Evolutionary conservation across 805 yeast species (phyloP), one percentile per base, ranked within the genome.

Genomic region (Ogataea minuta): DNA sequence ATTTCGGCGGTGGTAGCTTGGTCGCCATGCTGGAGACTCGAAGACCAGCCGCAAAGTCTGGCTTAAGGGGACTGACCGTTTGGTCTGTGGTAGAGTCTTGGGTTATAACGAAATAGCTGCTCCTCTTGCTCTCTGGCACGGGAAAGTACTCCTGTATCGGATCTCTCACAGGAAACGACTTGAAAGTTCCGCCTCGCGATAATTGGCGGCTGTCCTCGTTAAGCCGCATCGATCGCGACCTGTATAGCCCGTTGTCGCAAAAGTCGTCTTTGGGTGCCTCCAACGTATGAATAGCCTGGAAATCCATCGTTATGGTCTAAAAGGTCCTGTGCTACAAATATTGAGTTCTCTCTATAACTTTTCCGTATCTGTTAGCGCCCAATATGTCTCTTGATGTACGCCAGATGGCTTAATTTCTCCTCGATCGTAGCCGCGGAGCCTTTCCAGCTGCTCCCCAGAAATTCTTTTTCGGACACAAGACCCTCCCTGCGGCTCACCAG

Each of bases 321-420:
- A 9, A 25, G 11, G 9, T 30, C 19, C 24, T 21, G 16, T 9
- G 23, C 17, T 17, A 20, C 29, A 8, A 6, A 16, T 4, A 15
- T 13, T n/a, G 11, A 20, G 15, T 13, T 13, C 30, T 23, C 4
- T 12, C 12, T n/a, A 11, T 11, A 13, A 25, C 5, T 13, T 21
- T 16, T 10, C 28, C n/a, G 5, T 8, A 3, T 14, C 24, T 21
- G 13, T 31, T 26, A 31, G 19, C 41, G 35, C 41, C 32, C 32
- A 23, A 17, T 20, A 2, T 39, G 41, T 29, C 51, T 45, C 30
- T 54, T 57, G 17, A 63, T 51, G 24, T 46, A 61, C 3, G 64
- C 56, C 24, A 57, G 43, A 41, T 63, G 68, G 8, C 58, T 50
- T 23, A 63, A 56, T 42, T 64, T 64, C 17, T 60, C 64, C 0